Evolutionary conservation across 2,329 filamentous ascomycete genomes (phyloP), one percentile per base, ranked within the genome.

Genomic region (Coleophoma eucalyptorum): DNA sequence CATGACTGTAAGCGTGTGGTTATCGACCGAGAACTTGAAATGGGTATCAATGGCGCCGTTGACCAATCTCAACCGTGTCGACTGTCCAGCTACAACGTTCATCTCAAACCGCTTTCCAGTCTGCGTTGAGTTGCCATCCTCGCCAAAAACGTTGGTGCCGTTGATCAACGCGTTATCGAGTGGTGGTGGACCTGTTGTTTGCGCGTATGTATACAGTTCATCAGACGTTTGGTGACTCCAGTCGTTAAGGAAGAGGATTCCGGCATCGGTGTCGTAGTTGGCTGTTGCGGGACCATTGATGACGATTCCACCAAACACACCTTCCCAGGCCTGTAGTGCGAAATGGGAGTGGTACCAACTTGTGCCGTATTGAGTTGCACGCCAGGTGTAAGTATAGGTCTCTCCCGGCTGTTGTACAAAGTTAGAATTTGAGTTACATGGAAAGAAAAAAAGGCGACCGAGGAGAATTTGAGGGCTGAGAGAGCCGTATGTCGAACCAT

Each of bases 301-400:
- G 15, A 85, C 64, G 16, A 87, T 79, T 2, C 73, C 73, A 0
- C 83, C 84, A 33, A 78, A 71, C 0, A 85, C 67, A 2, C 83
- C 84, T 42, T 85, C 73, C 65, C 69, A 75, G 43, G 72, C 72
- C 56, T 74, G 71, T 15, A 67, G 57, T 8, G 67, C 68, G 56
- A 78, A 78, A 59, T 86, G 82, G 2, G 76, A 80, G 63, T 86
- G 82, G 50, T 83, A 84, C 78, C 80, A 84, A 2, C 70, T 71
- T 0, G 75, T 68, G 5, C 82, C 78, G 54, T 56, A 52, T 63
- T 46, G 52, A 19, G 37, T 53, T 18, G 54, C 55, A 31, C 49
- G 46, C 43, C 52, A 61, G 35, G 48, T 53, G 46, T 62, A 62
- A 19, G 52, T 57, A 19, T 55, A 51, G 38, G 35, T 51, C 43